Evolutionary conservation across 345 rosid species (phyloP), one percentile per base, ranked within the genome.

Genomic region (Clarkia xantiana): DNA sequence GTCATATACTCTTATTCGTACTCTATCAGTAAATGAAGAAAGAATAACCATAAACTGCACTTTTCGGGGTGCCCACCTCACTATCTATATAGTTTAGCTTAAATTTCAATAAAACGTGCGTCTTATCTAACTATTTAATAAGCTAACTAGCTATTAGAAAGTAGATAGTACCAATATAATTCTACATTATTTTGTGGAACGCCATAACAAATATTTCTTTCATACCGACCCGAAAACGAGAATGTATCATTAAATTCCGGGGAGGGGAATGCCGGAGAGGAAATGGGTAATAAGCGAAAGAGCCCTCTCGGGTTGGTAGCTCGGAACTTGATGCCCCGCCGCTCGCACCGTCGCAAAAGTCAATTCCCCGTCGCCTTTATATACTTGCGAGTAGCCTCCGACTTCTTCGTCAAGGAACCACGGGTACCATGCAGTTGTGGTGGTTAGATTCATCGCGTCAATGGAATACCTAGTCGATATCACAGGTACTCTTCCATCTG

Each of bases 241-340:
- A 29, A 29, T 2, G 1, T 29, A 29, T 29, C 9, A 7, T 7
- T 29, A 29, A 29, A 29, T 29, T 29, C 36, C 8, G 36, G 95
- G 94, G 40, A 86, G 86, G 58, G 82, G 77, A 42, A 82, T 59
- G 64, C 77, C 79, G 16, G 46, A 44, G 41, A 86, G 70, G 63
- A 82, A 90, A 51, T 82, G 95, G 40, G 45, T 62, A 63, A 86
- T 57, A 17, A 90, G 62, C 6, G 94, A 67, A 58, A 90, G 94
- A 16, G 95, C 82, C 40, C 94, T 68, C 41, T 59, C 47, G 2
- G 97, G 97, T 60, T 86, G 91, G 67, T 64, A 86, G 55, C 88
- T 86, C 9, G 97, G 95, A 14, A 86, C 94, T 61, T 81, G 75
- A 62, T 86, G 97, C 15, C 97, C 97, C 39, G 97, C 95, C 14